Evolutionary conservation across 1,139 yeast species (phyloP), one percentile per base, ranked within the genome.

Genomic region (Yamadazyma pseudoaaseri): DNA sequence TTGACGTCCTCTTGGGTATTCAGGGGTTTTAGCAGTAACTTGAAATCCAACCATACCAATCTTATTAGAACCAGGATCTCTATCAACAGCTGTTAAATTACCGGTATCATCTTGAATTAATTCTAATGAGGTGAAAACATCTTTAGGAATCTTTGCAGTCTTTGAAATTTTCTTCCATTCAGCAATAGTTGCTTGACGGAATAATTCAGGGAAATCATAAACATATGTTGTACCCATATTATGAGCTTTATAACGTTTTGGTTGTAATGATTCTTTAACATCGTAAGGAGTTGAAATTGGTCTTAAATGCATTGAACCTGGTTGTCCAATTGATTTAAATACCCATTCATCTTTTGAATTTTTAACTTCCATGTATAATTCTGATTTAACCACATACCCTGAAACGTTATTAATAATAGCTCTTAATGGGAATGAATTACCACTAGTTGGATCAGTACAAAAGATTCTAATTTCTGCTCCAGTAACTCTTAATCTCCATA

Each of bases 11-110:
- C 85, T 78, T 45, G 98, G 97, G 61, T 86, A 90, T 62, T 92
- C 98, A 8, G 97, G 97, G 20, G 98, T 92, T 69, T 89, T 89
- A 23, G 89, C 95, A 32, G 79, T 76, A 35, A 87, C 76, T 62
- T 85, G 76, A 81, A 95, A 92, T 37, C 96, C 98, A 54, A 92
- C 96, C 97, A 92, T 92, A 66, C 98, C 98, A 60, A 86, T 79
- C 47, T 77, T 79, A 63, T 92, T 92, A 32, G 96, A 86, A 58
- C 98, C 98, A 15, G 97, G 92, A 52, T 92, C 98, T 60, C 98
- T 81, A 47, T 80, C 79, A 44, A 92, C 92, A 46, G 95, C 96
- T 35, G 95, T 82, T 48, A 90, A 74, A 30, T 75, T 79, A 39
- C 85, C 90, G 44, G 85, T 80, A 37, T 69, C 74, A 50, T 92